Conservation (phyloP, 495 filamentous ascomycete species). For the Aspergillus indologenus region DNA sequence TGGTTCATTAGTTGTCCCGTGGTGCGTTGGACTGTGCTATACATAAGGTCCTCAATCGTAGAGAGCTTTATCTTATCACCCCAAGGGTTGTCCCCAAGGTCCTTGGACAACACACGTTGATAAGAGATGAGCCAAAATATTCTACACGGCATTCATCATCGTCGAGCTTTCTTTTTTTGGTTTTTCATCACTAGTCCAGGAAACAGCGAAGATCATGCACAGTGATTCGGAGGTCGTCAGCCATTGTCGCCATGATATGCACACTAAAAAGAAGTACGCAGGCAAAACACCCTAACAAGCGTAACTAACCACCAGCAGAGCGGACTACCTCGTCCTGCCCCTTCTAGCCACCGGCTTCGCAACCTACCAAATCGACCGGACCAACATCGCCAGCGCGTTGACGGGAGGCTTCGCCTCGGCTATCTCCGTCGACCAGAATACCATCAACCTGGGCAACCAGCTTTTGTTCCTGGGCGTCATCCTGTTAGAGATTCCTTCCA, state of each 20-base stretch:
- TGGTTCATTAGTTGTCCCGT: no score
- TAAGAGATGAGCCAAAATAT: not conserved
- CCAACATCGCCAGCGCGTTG: conserved; percentile 42
- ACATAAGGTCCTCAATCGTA: no score
- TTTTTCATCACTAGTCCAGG: no score
- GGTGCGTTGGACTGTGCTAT: no score
- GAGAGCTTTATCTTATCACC: conserved; percentile 11
- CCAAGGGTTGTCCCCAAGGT: conserved; percentile 9
- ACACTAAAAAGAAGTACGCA: not conserved
- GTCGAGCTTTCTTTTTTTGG: no score
- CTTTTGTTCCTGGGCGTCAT: conserved; percentile 53
- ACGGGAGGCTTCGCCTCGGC: conserved; percentile 44
- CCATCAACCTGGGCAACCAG: conserved; percentile 55
- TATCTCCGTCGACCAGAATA: conserved; percentile 46
- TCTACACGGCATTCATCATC: not conserved
- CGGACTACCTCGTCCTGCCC: conserved; percentile 45
- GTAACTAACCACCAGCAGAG: conserved; percentile 11
- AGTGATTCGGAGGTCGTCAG: not conserved
- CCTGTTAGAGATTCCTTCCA: conserved; percentile 52
- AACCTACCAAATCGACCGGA: conserved; percentile 47
- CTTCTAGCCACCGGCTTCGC: conserved; percentile 50
- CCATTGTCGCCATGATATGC: not conserved
- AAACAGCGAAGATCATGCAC: not conserved
- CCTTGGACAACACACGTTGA: not conserved
- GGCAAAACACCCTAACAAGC: not conserved